These are phyloP conservation scores for Melampsora americana DNA, from an alignment of 1,284 basidiomycete species.

Conservation along the genomic window DNA sequence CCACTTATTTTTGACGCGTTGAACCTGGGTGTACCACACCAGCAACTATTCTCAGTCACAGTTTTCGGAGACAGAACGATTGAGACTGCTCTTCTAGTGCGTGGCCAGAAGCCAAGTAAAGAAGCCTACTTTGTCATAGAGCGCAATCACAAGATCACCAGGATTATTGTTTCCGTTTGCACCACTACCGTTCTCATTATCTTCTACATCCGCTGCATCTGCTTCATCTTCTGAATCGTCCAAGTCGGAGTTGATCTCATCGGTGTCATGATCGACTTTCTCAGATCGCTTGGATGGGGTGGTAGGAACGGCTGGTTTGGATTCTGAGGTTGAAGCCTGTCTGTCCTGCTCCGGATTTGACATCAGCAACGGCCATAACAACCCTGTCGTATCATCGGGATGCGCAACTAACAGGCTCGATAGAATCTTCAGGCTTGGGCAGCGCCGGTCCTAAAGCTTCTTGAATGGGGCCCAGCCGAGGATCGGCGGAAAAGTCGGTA, in stretches of 20 bases:
- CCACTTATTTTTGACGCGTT: conserved; percentile 99
- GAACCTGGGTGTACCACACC: conserved; percentile 63
- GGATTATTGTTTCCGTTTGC: conserved; percentile 58
- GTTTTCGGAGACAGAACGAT: not conserved
- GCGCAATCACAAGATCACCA: conserved; percentile 92
- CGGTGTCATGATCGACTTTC: conserved; percentile 59
- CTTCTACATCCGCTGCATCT: conserved; percentile 70
- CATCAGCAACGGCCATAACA: not conserved
- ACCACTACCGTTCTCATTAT: conserved; percentile 60
- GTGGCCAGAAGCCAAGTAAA: conserved; percentile 9
- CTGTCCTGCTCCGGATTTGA: not conserved
- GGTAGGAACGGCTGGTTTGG: conserved; percentile 13
- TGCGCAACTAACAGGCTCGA: conserved; percentile 10
- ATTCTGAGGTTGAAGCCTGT: conserved; percentile 32
- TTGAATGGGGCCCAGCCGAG: conserved; percentile 40
- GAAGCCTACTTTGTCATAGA: conserved; percentile 84
- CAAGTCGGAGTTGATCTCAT: conserved; percentile 91
- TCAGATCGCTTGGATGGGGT: conserved; percentile 34
- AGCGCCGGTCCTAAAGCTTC: conserved; percentile 33
- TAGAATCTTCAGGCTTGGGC: conserved; percentile 31
- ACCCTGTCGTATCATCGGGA: not conserved
- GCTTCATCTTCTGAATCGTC: conserved; percentile 72
- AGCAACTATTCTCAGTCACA: not conserved
- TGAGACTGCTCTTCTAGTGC: not conserved
- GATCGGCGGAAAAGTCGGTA: conserved; percentile 33